A percentile compares a stretch with the other conserved stretches of the same genome.
Conservation (phyloP, 192 early-diverging fungal species). For the Chytriomyces hyalinus region DNA sequence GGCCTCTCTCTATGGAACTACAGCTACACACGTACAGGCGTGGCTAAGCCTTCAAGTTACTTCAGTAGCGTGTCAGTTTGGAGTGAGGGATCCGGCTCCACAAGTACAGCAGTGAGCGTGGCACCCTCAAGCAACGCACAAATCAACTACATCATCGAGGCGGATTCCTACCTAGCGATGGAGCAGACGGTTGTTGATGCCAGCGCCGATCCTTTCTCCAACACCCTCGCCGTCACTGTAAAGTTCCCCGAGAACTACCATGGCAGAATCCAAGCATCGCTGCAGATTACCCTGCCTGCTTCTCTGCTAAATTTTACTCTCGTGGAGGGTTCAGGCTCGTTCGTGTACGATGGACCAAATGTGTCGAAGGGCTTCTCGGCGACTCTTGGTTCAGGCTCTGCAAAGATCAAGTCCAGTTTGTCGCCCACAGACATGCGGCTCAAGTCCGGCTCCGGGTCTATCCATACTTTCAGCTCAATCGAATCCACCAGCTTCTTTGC, state of each 20-base stretch:
- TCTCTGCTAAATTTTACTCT: background rate
- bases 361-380: background rate
- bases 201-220: background rate
- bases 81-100: no score
- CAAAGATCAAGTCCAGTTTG: background rate
- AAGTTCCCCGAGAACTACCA: background rate
- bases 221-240: background rate
- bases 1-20: no score
- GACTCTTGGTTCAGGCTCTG: background rate
- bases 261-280: background rate
- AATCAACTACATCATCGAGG: background rate
- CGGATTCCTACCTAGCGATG: background rate
- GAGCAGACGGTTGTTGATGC: background rate
- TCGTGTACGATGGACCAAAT: background rate
- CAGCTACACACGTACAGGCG: no score
- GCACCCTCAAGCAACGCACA: background rate
- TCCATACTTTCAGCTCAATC: background rate
- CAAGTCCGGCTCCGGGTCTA: background rate
- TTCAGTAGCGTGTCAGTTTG: no score
- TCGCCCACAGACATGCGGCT: background rate
- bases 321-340: background rate
- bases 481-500: background rate
- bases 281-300: background rate
- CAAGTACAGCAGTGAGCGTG: no score
- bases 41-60: no score